Percentiles rank a stretch among this genome's conserved stretches.
phyloP scores from a whole-genome alignment of 176 grass and related monocot genomes.

The Pharus latifolius region DNA sequence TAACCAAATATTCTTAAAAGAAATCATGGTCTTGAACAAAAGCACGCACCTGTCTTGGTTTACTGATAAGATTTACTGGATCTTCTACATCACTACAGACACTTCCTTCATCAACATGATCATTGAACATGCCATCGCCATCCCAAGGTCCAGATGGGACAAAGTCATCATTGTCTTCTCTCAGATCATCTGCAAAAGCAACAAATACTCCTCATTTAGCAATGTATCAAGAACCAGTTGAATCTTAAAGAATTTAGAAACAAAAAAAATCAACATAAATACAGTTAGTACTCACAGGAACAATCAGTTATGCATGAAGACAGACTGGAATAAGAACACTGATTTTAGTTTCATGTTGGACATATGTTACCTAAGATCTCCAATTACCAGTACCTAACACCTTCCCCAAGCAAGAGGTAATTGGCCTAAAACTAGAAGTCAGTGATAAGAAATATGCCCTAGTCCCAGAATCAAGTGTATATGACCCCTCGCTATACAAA shows the following conservation, averaged over 20 bases:
- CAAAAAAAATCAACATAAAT: neutral
- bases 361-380: neutral
- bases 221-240: neutral
- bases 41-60: slow-evolving; percentile 70
- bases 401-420: too few species aligned
- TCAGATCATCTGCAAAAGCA: slow-evolving; percentile 29
- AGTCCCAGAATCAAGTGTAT: too few species aligned
- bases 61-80: slow-evolving; percentile 51
- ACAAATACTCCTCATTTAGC: neutral
- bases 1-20: neutral
- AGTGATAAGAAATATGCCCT: too few species aligned
- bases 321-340: neutral
- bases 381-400: neutral
- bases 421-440: neutral
- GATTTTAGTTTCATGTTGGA: neutral
- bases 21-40: neutral
- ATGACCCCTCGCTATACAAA: too few species aligned
- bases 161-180: slow-evolving; percentile 28
- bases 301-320: neutral
- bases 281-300: neutral
- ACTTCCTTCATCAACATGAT: slow-evolving; percentile 56
- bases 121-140: slow-evolving; percentile 38
- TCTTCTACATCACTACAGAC: slow-evolving; percentile 42
- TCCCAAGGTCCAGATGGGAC: slow-evolving; percentile 55
- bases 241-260: neutral